Evolutionary conservation across 2,329 filamentous ascomycete species (phyloP).

Genomic region (Alternaria triticina): DNA sequence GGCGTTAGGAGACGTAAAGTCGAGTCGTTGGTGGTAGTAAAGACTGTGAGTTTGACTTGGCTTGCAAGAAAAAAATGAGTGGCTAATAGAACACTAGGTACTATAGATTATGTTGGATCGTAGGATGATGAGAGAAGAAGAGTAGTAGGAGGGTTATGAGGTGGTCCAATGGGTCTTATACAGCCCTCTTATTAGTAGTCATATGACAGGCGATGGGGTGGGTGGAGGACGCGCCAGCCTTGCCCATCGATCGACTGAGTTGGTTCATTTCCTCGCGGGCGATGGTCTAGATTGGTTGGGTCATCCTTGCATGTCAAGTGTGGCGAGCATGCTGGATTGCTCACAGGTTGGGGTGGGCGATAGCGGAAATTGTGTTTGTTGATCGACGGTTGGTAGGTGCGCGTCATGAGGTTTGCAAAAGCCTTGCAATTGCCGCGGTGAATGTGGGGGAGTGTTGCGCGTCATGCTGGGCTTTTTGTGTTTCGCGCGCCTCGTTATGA

Average conservation of each 20-base stretch:
- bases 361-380: constrained; percentile 12
- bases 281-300: constrained; percentile 3
- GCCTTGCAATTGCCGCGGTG: not conserved
- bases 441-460: constrained; percentile 5
- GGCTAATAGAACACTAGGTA: constrained; percentile 34
- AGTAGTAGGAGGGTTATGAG: not conserved
- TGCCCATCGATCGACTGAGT: constrained; percentile 3
- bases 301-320: constrained; percentile 2
- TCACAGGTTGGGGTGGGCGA: constrained; percentile 2
- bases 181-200: constrained; percentile 16
- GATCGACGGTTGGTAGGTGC: constrained; percentile 8
- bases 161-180: constrained; percentile 23
- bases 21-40: constrained; percentile 10
- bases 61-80: constrained; percentile 31
- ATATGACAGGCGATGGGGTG: constrained; percentile 11
- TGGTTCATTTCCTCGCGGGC: constrained; percentile 5
- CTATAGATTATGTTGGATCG: constrained; percentile 30
- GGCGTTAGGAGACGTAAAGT: constrained; percentile 7
- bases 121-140: constrained; percentile 5
- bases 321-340: not conserved
- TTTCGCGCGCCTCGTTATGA: not conserved
- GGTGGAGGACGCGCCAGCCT: constrained; percentile 16
- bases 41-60: constrained; percentile 15
- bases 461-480: not conserved
- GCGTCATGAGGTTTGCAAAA: not conserved